Evolutionary conservation across 2,329 filamentous ascomycete species (phyloP).

Genomic region (Didymella glomerata): DNA sequence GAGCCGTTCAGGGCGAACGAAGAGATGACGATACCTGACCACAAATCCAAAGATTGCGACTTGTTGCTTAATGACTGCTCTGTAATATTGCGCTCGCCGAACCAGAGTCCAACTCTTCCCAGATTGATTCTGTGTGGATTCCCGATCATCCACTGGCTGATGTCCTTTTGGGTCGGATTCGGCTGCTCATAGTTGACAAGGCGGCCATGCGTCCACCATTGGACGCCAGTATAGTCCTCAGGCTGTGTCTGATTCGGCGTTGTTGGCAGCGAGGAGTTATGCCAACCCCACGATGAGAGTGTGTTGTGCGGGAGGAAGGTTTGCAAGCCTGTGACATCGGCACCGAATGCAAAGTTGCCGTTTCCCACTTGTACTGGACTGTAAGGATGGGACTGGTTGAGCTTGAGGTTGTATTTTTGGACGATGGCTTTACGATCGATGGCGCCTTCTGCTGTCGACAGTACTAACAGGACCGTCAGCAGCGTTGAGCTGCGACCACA

Average conservation of each 20-base stretch:
- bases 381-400: slow-evolving; percentile 58
- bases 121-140: slow-evolving; percentile 64
- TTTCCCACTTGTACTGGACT: slow-evolving; percentile 63
- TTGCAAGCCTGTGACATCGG: slow-evolving; percentile 58
- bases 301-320: slow-evolving; percentile 56
- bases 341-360: slow-evolving; percentile 59
- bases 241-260: slow-evolving; percentile 47
- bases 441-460: slow-evolving; percentile 12
- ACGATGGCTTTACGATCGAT: slow-evolving; percentile 45
- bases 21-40: slow-evolving; percentile 3
- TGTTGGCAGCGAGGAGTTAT: slow-evolving; percentile 56
- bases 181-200: slow-evolving; percentile 56
- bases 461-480: background rate
- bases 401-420: slow-evolving; percentile 56
- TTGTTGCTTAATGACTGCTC: slow-evolving; percentile 52
- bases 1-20: background rate
- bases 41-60: slow-evolving; percentile 3
- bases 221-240: slow-evolving; percentile 53
- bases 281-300: slow-evolving; percentile 58
- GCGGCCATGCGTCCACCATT: slow-evolving; percentile 57
- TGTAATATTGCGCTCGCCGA: slow-evolving; percentile 51
- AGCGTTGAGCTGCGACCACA: background rate
- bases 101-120: slow-evolving; percentile 59
- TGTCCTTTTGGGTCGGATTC: slow-evolving; percentile 52
- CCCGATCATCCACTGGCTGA: slow-evolving; percentile 63